These are phyloP conservation scores for Cryptococcus sp. DNA, from an alignment of 1,284 basidiomycete genomes.

Conservation along the genomic window DNA sequence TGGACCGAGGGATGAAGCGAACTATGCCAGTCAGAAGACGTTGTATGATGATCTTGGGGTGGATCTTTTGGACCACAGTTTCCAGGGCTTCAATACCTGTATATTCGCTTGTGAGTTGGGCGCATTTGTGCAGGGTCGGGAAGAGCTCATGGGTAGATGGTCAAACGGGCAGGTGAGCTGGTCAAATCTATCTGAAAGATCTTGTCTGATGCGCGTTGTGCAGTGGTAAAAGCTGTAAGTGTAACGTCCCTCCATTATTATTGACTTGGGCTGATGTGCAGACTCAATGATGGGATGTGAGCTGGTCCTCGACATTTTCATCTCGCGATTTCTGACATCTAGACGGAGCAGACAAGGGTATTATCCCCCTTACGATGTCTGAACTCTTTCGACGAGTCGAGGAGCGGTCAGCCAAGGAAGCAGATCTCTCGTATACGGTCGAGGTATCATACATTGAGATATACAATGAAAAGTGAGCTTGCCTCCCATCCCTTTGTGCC, in stretches of 20 bases:
- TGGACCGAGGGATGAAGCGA: conserved; percentile 74
- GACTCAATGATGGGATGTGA: conserved; percentile 95
- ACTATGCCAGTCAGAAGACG: conserved; percentile 87
- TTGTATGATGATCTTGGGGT: conserved; percentile 91
- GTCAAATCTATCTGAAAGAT: background rate
- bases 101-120: conserved; percentile 86
- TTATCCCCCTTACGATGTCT: conserved; percentile 91
- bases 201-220: conserved; percentile 6
- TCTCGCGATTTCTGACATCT: conserved; percentile 3
- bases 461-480: conserved; percentile 79
- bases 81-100: conserved; percentile 95
- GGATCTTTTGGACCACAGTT: conserved; percentile 90
- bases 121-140: background rate
- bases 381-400: conserved; percentile 83
- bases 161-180: conserved; percentile 42
- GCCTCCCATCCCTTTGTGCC: background rate
- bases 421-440: conserved; percentile 74
- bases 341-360: conserved; percentile 95
- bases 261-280: conserved; percentile 22
- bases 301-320: conserved; percentile 33
- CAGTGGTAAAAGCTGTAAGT: conserved; percentile 45
- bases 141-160: conserved; percentile 26
- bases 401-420: conserved; percentile 59
- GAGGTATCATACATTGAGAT: conserved; percentile 98
- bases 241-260: background rate